A percentile compares a stretch with the other conserved stretches of the same genome.
Evolutionary conservation across 225 moss, liverwort and hornwort species (phyloP).

Genomic region (Physcomitrellopsis africana): DNA sequence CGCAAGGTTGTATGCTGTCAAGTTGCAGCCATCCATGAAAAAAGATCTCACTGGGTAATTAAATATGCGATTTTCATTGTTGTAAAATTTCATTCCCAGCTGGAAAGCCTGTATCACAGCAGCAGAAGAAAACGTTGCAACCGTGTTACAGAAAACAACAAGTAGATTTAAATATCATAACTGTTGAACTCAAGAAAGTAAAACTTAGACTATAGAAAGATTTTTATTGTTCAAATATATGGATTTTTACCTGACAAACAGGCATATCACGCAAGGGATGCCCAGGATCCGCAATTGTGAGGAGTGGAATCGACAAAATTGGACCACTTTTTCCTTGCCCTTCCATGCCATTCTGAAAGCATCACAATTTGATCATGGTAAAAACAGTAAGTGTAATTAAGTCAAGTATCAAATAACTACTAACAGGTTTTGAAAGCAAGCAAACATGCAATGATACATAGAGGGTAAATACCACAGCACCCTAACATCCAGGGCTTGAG

Average conservation of each 20-base stretch:
- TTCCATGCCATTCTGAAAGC: conserved; percentile 70
- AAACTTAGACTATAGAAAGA: conserved; percentile 2
- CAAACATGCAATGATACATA: not conserved
- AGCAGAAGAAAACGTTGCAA: conserved; percentile 25
- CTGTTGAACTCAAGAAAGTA: not conserved
- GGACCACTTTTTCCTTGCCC: conserved; percentile 93
- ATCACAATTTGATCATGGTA: conserved; percentile 15
- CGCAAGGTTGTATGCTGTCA: conserved; percentile 94
- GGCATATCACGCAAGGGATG: conserved; percentile 95
- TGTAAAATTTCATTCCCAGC: conserved; percentile 91
- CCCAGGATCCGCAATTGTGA: conserved; percentile 90
- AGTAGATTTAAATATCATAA: not conserved
- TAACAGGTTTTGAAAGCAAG: conserved; percentile 17
- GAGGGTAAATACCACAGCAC: not conserved
- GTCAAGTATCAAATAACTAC: conserved; percentile 17
- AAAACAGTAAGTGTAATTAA: conserved; percentile 13
- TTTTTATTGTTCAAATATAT: conserved; percentile 2
- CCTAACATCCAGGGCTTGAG: conserved; percentile 15
- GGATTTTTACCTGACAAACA: conserved; percentile 78
- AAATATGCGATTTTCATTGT: conserved; percentile 92
- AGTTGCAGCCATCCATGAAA: conserved; percentile 98
- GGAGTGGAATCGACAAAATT: conserved; percentile 88
- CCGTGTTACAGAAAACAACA: not conserved
- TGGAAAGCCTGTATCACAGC: conserved; percentile 72
- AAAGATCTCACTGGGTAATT: conserved; percentile 94